Base-by-base conservation (phyloP, 805 yeast species). In the Candida ascalaphidarum region DNA sequence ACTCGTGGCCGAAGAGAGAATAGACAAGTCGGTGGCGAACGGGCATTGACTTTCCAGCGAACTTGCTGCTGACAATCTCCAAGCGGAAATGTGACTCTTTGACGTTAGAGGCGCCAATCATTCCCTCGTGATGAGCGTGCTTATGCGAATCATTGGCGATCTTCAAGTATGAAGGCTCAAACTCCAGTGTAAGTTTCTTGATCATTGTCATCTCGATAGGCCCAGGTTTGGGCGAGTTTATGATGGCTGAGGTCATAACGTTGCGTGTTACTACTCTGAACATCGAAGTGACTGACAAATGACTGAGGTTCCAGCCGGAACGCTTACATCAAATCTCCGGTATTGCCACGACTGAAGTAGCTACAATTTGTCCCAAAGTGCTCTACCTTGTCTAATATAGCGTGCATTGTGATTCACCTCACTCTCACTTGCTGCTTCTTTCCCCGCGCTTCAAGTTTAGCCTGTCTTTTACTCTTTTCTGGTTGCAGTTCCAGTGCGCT, bases 121-220 rank as follows among this genome's bases (percentile, higher is more conserved):
- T 68, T 2, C 94, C 86, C 33, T 76, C 78, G 52, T 89, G 97
- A 39, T 83, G 88, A 2, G 86, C 74, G 53, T 89, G 97, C 48
- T 81, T 81, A 53, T 74, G 75, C 5, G 95, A 83, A 53, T 89
- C 96, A 50, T 89, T 89, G 33, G 60, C 61, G 5, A 89, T 66
- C 18, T 59, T 66, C 39, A 71, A 62, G 39, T 37, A 51, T 7
- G 47, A 44, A 14, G 74, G 94, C 37, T 57, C 44, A 26, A 65
- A 65, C 20, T 47, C 51, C 5, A 42, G 36, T 13, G 50, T 38
- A 17, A 78, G 43, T 38, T 74, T 75, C 2, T 47, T 35, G 22
- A 55, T 50, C 22, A 78, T 74, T 23, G 58, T 45, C 21, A 48
- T 46, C 31, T 75, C 76, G n/a, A 74, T 59, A 5, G 81, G 77